A percentile compares a stretch with the other conserved stretches of the same genome.
Conservation (phyloP, 2,329 filamentous ascomycete genomes). For the Botrytis sinoallii region DNA sequence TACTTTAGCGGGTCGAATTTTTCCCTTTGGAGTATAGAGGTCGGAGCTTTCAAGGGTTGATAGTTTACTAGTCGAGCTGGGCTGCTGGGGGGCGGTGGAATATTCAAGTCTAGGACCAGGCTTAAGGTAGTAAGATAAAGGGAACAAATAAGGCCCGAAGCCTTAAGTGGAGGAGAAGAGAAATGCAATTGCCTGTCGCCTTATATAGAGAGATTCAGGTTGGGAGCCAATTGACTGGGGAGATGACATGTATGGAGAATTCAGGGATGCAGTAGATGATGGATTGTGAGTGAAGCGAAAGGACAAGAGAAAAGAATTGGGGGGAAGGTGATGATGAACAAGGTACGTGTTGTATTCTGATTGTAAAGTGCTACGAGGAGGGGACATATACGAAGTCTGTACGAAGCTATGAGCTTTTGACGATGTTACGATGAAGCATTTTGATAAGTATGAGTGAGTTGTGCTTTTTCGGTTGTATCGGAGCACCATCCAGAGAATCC, state of each 20-base stretch:
- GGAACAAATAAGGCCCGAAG: background rate
- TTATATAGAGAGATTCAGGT: background rate
- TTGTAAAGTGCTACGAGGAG: background rate
- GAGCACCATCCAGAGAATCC: background rate
- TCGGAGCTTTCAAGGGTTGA: constrained; percentile 13
- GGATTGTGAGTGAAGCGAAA: background rate
- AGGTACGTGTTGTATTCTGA: constrained; percentile 3
- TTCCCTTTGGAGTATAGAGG: constrained; percentile 15
- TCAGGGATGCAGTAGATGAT: background rate
- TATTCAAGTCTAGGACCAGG: constrained; percentile 2
- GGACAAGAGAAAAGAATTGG: background rate
- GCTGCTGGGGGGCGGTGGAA: background rate
- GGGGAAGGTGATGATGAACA: background rate
- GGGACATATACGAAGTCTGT: background rate
- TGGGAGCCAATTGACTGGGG: background rate
- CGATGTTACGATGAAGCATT: background rate
- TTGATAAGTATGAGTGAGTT: background rate
- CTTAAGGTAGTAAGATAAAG: background rate
- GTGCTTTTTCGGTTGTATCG: background rate
- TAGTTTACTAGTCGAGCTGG: constrained; percentile 1
- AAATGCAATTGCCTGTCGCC: background rate
- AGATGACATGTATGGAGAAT: background rate
- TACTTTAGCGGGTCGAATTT: constrained; percentile 17
- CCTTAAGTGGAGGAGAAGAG: background rate
- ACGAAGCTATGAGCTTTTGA: too few species aligned